phyloP scores from a whole-genome alignment of 163 green algal species.

The Prototheca cutis region DNA sequence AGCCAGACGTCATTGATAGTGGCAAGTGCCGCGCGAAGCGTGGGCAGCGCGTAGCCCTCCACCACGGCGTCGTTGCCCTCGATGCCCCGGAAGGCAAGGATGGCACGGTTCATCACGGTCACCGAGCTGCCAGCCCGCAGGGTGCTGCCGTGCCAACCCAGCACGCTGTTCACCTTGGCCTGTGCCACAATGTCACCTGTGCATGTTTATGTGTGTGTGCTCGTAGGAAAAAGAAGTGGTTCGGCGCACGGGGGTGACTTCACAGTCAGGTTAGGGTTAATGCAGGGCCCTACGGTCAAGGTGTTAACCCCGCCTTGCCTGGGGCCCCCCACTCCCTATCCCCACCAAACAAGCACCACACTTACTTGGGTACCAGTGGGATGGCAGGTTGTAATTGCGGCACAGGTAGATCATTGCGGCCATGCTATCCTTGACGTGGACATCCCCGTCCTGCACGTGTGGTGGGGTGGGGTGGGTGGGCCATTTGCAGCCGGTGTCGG shows the following conservation, averaged over 20 bases:
- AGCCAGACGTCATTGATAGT: conserved; percentile 33
- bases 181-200: background rate
- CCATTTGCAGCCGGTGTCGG: no score
- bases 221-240: no score
- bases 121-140: background rate
- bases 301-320: no score
- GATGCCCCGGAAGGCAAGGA: background rate
- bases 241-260: no score
- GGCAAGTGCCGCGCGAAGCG: background rate
- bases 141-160: background rate
- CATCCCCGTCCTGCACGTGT: background rate
- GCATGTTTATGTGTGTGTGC: no score
- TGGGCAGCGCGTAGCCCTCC: background rate
- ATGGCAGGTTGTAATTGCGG: background rate
- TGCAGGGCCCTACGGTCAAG: no score
- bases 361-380: conserved; percentile 2
- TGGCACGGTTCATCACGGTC: background rate
- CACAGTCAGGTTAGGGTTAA: no score
- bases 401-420: background rate
- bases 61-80: background rate
- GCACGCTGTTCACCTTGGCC: background rate
- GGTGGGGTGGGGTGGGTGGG: background rate
- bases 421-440: background rate
- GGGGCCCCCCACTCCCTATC: no score
- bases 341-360: background rate